Base-by-base conservation (phyloP, 306 rosid species). In the Vachellia pachyceras region DNA sequence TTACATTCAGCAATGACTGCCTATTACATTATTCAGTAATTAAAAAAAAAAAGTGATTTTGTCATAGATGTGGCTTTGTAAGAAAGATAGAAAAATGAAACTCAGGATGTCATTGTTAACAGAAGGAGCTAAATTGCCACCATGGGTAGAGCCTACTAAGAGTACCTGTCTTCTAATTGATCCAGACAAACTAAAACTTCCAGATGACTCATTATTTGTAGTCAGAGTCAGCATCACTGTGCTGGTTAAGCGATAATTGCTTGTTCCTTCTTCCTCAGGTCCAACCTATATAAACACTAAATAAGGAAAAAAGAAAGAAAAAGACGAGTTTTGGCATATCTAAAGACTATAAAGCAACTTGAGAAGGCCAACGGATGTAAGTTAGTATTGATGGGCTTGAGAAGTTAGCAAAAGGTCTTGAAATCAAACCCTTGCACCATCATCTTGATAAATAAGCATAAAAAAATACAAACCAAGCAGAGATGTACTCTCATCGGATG, bases 211-310 rank as follows among this genome's bases (percentile, higher is more conserved):
- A 29, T 95, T 95, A 80, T 89, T 82, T 10, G 97, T 92, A 22
- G 99, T 91, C 84, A 92, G 83, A 33, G 97, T 84, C 78, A 95
- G 90, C 99, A 95, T 92, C 77, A 92, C 95, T 18, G 99, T 91
- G 79, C 97, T 95, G 76, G 97, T 95, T 85, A 95, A 85, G 15
- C 99, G 89, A 77, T 95, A 92, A 82, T 70, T 89, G 50, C 92
- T 84, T 49, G 80, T 86, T 80, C 97, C 97, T 84, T 94, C 98
- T 83, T 89, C 95, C 39, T 89, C 97, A 13, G 94, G 95, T 55
- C 97, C 94, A 81, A 92, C 97, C 97, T 94, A 76, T 60, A 65
- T 83, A 50, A 37, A 77, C 36, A 52, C 17, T 49, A 11, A 33
- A 8, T 42, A 42, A 42, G 10, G 46, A 40, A 7, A 3, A 49